Evolutionary conservation across 106 monocot species (phyloP).

Genomic region (Hemerocallis citrina): DNA sequence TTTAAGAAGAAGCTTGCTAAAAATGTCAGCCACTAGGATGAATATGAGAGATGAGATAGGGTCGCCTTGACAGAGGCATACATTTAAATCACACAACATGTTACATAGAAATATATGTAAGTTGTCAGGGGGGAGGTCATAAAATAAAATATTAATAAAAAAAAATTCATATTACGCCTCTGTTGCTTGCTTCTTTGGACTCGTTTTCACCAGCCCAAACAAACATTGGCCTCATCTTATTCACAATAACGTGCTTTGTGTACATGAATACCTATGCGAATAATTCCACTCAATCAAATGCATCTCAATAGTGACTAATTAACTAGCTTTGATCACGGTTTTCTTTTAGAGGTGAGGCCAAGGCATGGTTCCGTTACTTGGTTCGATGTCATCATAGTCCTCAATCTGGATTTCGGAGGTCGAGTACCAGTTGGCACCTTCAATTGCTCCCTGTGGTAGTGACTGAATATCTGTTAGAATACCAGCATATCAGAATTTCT

Average conservation of each 20-base stretch:
- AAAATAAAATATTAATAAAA: too few relatives aligned
- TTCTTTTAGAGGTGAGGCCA: constrained; percentile 3
- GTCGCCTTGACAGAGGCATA: too few relatives aligned
- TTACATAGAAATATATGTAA: too few relatives aligned
- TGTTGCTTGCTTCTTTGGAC: background rate
- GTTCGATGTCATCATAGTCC: constrained; percentile 4
- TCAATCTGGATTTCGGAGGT: background rate
- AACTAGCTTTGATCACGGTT: background rate
- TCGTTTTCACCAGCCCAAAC: background rate
- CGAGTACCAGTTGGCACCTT: background rate
- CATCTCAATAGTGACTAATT: background rate
- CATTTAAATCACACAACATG: too few relatives aligned
- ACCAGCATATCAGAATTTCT: background rate
- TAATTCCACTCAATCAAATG: too few relatives aligned
- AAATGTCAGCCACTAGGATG: too few relatives aligned
- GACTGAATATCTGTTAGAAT: background rate
- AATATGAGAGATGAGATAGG: too few relatives aligned
- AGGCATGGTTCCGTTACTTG: background rate
- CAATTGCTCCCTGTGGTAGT: constrained; percentile 2
- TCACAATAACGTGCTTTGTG: background rate
- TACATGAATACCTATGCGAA: too few relatives aligned
- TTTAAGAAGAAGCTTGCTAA: too few relatives aligned
- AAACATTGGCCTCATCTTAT: constrained; percentile 4
- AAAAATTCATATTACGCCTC: constrained; percentile 6
- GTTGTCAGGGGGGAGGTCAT: too few relatives aligned